phyloP scores from a whole-genome alignment of 2,329 filamentous ascomycete species.

The Hymenoscyphus infarciens region DNA sequence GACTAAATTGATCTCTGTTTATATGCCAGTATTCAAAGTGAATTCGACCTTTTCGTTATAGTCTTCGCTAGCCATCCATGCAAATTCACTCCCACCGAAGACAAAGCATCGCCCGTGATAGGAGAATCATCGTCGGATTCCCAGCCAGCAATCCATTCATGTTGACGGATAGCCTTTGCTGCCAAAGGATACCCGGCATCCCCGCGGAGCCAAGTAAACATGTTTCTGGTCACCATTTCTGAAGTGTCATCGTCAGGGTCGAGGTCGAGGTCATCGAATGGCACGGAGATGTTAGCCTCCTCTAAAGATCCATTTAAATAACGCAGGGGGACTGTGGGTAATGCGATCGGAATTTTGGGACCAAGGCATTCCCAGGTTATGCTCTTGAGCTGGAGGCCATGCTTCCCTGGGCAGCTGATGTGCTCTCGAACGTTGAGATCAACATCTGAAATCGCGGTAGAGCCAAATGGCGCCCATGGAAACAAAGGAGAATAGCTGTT shows the following conservation, averaged over 20 bases:
- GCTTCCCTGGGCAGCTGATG: slow-evolving; percentile 18
- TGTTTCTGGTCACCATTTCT: slow-evolving; percentile 31
- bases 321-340: slow-evolving; percentile 17
- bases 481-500: slow-evolving; percentile 23
- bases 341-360: slow-evolving; percentile 8
- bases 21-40: slow-evolving; percentile 12
- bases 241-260: slow-evolving; percentile 25
- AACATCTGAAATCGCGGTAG: slow-evolving; percentile 21
- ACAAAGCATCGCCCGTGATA: slow-evolving; percentile 21
- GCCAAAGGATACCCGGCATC: slow-evolving; percentile 32
- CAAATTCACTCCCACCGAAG: slow-evolving; percentile 20
- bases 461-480: slow-evolving; percentile 25
- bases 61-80: slow-evolving; percentile 25
- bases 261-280: slow-evolving; percentile 22
- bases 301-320: slow-evolving; percentile 15
- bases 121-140: slow-evolving; percentile 28
- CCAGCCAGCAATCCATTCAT: slow-evolving; percentile 34
- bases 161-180: slow-evolving; percentile 31
- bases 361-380: slow-evolving; percentile 21
- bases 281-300: slow-evolving; percentile 17
- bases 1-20: too few relatives aligned
- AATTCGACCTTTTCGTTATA: slow-evolving; percentile 20
- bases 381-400: slow-evolving; percentile 21
- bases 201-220: slow-evolving; percentile 34
- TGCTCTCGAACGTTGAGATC: slow-evolving; percentile 26